These are phyloP conservation scores for Podospora conica DNA, from an alignment of 495 filamentous ascomycete species.

Conservation along the genomic window DNA sequence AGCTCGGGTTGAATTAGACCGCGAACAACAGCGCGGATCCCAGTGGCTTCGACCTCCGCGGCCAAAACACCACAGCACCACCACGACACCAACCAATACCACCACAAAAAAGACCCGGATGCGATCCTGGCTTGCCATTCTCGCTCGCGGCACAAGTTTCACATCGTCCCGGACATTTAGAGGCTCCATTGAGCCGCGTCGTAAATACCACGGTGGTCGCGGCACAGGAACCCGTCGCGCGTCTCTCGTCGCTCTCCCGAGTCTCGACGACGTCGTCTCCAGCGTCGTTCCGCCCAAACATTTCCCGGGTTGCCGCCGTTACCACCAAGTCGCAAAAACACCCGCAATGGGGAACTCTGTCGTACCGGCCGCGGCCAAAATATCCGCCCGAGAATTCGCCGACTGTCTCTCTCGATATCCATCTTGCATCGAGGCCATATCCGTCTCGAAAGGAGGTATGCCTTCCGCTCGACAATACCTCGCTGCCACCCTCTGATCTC, in stretches of 20 bases:
- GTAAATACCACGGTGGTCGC: not conserved
- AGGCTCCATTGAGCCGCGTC: not conserved
- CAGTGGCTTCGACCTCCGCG: not conserved
- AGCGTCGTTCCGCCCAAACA: not conserved
- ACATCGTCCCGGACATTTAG: not conserved
- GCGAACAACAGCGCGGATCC: not conserved
- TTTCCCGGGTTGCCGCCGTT: not conserved
- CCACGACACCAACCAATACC: not conserved
- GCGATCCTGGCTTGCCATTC: constrained; percentile 14
- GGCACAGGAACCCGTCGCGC: not conserved
- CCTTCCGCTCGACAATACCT: not conserved
- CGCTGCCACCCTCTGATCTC: constrained; percentile 1
- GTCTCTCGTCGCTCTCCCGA: not conserved
- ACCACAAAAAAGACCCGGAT: constrained; percentile 2
- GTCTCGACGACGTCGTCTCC: not conserved
- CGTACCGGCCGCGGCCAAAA: constrained; percentile 26
- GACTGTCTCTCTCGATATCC: constrained; percentile 30
- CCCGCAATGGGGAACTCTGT: constrained; percentile 25
- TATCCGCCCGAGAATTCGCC: constrained; percentile 32
- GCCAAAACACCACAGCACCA: not conserved
- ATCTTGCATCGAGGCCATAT: constrained; percentile 36
- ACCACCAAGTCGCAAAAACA: constrained; percentile 9
- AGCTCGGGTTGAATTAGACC: no score
- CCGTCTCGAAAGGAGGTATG: constrained; percentile 35
- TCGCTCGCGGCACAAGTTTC: not conserved